Base-by-base conservation (phyloP, 306 rosid genomes). In the Chamaecrista fasciculata region DNA sequence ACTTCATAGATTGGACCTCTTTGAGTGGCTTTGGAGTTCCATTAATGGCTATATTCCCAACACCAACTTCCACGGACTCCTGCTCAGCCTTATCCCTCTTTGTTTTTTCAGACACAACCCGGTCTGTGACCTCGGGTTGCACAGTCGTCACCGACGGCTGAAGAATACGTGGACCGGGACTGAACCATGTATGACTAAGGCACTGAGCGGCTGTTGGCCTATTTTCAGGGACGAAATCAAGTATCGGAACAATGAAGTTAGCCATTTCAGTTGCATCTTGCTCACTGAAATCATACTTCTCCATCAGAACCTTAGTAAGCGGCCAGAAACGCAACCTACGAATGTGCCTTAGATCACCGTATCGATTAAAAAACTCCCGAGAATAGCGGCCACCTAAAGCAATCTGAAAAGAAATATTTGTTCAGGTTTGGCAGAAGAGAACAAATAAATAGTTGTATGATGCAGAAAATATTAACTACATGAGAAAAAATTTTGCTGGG, bases 331-430 rank as follows among this genome's bases (percentile, higher is more conserved):
- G 92, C 70, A 94, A 78, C 76, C 96, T 83, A 4, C 92, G 95
- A 34, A 94, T 94, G 79, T 94, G 98, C 87, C 98, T 83, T 76
- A 90, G 72, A 79, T 94, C 97, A 26, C 98, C 97, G 9, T 85
- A 66, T 86, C 98, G 85, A 43, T 88, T 86, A 75, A 94, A 94
- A 83, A 80, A 94, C 48, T 94, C 98, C n/a, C 96, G 89, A 66
- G 98, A 94, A 78, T 94, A 94, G 65, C 96, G 88, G 60, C 98
- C 98, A n/a, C 97, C 82, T 67, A 94, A 80, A 55, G 98, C 98
- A 81, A 94, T 88, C 98, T 94, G 85, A 52, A 53, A 53, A 15
- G 66, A 55, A 75, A 77, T 0, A 76, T 66, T 63, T 39, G 37
- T 61, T 76, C 66, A 67, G 15, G 8, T 53, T 46, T 26, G 10